These are phyloP conservation scores for Moricandia moricandioides DNA, from an alignment of 345 rosid species.

Conservation along the genomic window DNA sequence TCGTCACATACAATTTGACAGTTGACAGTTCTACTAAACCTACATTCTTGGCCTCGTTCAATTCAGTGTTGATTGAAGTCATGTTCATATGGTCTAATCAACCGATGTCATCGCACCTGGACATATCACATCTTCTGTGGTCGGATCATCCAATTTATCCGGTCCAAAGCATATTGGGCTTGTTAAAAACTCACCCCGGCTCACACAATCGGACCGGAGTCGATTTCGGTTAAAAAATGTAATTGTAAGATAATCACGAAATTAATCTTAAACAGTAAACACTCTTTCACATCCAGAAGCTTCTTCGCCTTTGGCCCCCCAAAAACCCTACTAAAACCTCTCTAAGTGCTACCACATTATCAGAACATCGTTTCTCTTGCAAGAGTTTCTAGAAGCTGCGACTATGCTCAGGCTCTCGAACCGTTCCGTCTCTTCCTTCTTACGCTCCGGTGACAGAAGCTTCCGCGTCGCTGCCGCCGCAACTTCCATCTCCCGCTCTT, in stretches of 20 bases:
- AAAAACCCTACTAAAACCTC: conserved; percentile 58
- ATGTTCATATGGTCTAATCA: conserved; percentile 9
- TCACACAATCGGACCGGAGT: neutral
- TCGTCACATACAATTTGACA: neutral
- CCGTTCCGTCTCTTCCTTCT: conserved; percentile 62
- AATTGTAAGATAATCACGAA: neutral
- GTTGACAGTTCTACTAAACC: neutral
- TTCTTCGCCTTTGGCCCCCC: conserved; percentile 46
- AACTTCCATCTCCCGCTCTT: conserved; percentile 41
- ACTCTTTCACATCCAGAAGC: conserved; percentile 53
- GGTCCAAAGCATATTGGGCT: neutral
- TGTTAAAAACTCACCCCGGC: too few relatives aligned
- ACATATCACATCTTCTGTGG: conserved; percentile 11
- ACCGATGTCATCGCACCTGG: neutral
- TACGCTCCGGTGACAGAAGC: conserved; percentile 45
- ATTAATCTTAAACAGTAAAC: neutral
- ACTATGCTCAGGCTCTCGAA: conserved; percentile 67
- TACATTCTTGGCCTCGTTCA: neutral
- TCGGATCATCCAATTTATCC: neutral
- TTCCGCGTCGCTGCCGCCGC: conserved; percentile 38
- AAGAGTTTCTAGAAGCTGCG: neutral
- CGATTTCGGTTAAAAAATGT: neutral
- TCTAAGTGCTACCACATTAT: neutral
- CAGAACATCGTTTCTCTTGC: neutral
- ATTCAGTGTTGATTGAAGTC: neutral